Evolutionary conservation across 2,329 filamentous ascomycete genomes (phyloP).

Genomic region (Escovopsis weberi): DNA sequence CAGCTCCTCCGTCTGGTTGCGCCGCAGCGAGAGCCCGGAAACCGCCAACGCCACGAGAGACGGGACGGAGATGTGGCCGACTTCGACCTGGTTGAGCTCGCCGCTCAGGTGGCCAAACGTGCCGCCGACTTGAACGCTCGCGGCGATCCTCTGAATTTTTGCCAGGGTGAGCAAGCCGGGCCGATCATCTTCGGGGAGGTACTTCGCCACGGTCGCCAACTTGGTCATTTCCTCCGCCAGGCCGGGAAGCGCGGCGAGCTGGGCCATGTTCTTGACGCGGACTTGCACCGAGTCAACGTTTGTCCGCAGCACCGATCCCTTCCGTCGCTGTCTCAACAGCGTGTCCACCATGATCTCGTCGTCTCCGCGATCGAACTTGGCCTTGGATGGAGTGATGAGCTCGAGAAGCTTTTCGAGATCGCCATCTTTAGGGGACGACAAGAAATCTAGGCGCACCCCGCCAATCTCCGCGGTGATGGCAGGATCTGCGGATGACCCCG

Average conservation of each 20-base stretch:
- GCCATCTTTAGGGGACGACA: conserved; percentile 55
- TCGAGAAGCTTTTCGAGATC: conserved; percentile 74
- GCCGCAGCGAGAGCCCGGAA: conserved; percentile 42
- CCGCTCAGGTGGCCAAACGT: conserved; percentile 51
- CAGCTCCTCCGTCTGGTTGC: conserved; percentile 58
- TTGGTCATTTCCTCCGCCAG: conserved; percentile 69
- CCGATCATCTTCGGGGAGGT: conserved; percentile 87
- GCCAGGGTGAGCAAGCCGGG: conserved; percentile 71
- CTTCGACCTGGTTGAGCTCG: conserved; percentile 47
- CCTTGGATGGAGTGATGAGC: conserved; percentile 80
- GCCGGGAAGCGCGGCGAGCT: conserved; percentile 52
- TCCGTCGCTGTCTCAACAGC: conserved; percentile 67
- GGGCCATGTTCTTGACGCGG: conserved; percentile 45
- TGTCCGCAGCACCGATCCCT: conserved; percentile 68
- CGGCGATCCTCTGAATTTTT: conserved; percentile 47
- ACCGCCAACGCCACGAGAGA: conserved; percentile 69
- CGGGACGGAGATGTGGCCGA: conserved; percentile 73
- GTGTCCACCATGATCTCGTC: conserved; percentile 95
- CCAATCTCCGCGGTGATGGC: conserved; percentile 48
- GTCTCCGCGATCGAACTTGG: conserved; percentile 71
- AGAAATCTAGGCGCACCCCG: conserved; percentile 58
- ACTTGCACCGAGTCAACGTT: conserved; percentile 51
- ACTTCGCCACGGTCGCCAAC: conserved; percentile 79
- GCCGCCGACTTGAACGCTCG: conserved; percentile 48
- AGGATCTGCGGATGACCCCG: conserved; percentile 36